These are phyloP conservation scores for Teunomyces stri DNA, from an alignment of 805 yeast species.

Conservation along the genomic window DNA sequence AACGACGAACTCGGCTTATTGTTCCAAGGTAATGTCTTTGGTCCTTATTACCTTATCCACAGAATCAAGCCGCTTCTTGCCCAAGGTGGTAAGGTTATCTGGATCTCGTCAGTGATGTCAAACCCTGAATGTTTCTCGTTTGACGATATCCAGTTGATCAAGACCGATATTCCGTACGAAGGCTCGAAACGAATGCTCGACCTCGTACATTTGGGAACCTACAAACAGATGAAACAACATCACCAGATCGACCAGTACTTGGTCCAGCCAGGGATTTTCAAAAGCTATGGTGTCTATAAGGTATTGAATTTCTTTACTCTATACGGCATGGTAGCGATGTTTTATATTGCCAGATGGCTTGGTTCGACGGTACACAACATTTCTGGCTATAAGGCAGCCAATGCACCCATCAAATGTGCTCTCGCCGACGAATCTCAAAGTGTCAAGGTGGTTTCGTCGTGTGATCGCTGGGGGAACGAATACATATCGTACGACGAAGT, in stretches of 20 bases:
- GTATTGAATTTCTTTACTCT: conserved; percentile 76
- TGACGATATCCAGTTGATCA: conserved; percentile 69
- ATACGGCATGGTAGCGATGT: conserved; percentile 81
- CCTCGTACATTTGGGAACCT: conserved; percentile 73
- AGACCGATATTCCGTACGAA: conserved; percentile 73
- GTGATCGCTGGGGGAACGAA: conserved; percentile 62
- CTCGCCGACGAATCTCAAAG: conserved; percentile 53
- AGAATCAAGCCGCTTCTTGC: conserved; percentile 57
- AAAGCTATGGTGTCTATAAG: conserved; percentile 73
- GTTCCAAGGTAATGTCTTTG: conserved; percentile 95
- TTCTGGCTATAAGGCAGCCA: conserved; percentile 85
- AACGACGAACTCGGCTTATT: conserved; percentile 80
- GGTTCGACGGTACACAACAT: conserved; percentile 92
- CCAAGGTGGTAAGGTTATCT: conserved; percentile 66
- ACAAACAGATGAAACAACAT: conserved; percentile 43
- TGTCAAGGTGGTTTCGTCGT: conserved; percentile 66
- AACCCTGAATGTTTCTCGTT: conserved; percentile 69
- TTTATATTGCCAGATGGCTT: conserved; percentile 73
- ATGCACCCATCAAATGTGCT: conserved; percentile 65
- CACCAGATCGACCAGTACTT: conserved; percentile 68
- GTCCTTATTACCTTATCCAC: conserved; percentile 83
- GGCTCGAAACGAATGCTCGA: conserved; percentile 90
- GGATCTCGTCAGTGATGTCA: conserved; percentile 87
- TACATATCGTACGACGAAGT: conserved; percentile 54
- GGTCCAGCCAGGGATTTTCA: conserved; percentile 92